Conservation (phyloP, 192 early-diverging fungal genomes). For the Lobulomyces angularis region DNA sequence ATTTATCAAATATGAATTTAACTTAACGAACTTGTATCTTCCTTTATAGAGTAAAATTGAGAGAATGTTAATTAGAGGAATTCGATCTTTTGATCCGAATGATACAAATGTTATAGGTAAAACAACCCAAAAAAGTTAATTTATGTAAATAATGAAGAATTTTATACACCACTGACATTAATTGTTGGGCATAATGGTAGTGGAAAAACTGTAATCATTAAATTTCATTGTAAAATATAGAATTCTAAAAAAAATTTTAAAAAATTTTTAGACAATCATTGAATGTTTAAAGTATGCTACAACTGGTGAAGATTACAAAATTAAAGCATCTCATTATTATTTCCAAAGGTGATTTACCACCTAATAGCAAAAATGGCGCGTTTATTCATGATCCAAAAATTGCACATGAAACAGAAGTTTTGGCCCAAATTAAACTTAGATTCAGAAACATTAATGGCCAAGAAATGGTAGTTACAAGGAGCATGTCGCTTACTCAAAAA, state of each 20-base stretch:
- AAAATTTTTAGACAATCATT: constrained; percentile 63
- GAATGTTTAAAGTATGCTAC: constrained; percentile 92
- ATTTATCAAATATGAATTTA: too few relatives aligned
- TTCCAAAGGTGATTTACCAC: constrained; percentile 79
- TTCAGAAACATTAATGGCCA: constrained; percentile 69
- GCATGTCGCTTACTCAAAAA: constrained; percentile 61
- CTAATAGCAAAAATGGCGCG: constrained; percentile 70
- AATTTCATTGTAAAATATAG: neutral
- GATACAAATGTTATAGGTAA: constrained; percentile 54
- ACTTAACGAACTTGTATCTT: too few relatives aligned
- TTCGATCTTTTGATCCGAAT: constrained; percentile 83
- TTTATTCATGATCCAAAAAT: constrained; percentile 95
- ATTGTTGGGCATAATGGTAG: constrained; percentile 93
- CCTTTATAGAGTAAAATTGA: too few relatives aligned
- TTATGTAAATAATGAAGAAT: too few relatives aligned
- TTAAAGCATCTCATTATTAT: too few relatives aligned
- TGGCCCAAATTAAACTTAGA: constrained; percentile 79
- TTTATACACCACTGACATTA: constrained; percentile 82
- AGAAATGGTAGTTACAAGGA: constrained; percentile 63
- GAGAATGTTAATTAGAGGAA: constrained; percentile 67
- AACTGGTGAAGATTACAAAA: too few relatives aligned
- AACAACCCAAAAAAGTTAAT: too few relatives aligned
- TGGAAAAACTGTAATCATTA: constrained; percentile 72
- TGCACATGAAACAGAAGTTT: constrained; percentile 62
- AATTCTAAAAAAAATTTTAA: neutral